Evolutionary conservation across 129 eudicot genomes (phyloP), one percentile per base, ranked within the genome.

Genomic region (Solidago caesia): DNA sequence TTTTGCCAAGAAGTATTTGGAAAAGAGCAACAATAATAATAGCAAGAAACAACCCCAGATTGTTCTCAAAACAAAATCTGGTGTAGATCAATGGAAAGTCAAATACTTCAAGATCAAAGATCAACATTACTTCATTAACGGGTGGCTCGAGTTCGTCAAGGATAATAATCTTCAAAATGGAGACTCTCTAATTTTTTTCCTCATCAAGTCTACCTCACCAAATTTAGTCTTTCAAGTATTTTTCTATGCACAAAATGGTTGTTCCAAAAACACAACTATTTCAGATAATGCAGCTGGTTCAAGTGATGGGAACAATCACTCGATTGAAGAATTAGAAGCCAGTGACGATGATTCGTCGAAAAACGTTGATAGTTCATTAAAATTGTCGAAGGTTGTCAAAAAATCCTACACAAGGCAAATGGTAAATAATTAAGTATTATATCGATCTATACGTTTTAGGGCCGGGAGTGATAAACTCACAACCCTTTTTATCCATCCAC

Each of bases 91-190:
- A 47, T 77, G 81, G 81, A 77, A 48, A 3, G 74, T 81, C 4
- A 47, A 56, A 49, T 59, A 68, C 60, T 8, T 6, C 5, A 29
- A 70, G 45, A 49, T 25, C 5, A 67, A 77, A 58, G 76, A 60
- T 4, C 45, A 45, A 67, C 53, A 75, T 47, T 77, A 25, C 53
- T 73, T 82, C 16, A 52, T 11, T 13, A 47, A 60, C 2, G 86
- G 83, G 33, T 83, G 83, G 83, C 70, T 55, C 15, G 46, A 51
- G 4, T 83, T 79, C 74, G 66, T 56, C n/a, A 56, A 49, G 2
- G 67, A 78, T 4, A 79, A 73, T 11, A 52, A 4, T 68, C 60
- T 82, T 67, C 46, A 41, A 49, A 4, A 21, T 7, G 61, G 59
- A 4, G 84, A 70, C 21, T 70, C 57, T 75, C 51, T 81, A 8